These are phyloP conservation scores for Pythium volutum DNA, from an alignment of 352 stramenopile species.

Conservation along the genomic window DNA sequence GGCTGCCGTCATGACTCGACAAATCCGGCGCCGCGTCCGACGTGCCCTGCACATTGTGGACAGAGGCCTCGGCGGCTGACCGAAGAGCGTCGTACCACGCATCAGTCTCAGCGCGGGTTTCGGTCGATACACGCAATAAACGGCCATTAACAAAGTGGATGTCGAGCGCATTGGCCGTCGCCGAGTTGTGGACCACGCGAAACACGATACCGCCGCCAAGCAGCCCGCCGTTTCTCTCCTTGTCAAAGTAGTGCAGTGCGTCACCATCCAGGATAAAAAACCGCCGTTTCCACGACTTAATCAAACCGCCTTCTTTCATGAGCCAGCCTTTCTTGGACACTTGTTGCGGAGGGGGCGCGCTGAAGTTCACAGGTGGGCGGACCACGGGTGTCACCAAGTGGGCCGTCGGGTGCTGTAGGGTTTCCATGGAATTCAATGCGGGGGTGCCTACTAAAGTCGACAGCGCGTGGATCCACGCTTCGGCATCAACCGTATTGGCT, in stretches of 20 bases:
- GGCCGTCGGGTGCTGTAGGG: neutral
- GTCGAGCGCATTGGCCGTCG: constrained; percentile 33
- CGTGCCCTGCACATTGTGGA: constrained; percentile 3
- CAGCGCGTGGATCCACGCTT: constrained; percentile 56
- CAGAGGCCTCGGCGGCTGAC: constrained; percentile 3
- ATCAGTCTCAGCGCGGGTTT: constrained; percentile 42
- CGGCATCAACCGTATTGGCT: constrained; percentile 38
- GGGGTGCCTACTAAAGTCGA: constrained; percentile 19
- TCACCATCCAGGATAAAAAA: constrained; percentile 62
- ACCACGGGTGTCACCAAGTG: constrained; percentile 8
- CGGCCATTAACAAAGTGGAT: constrained; percentile 48
- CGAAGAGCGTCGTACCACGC: constrained; percentile 48
- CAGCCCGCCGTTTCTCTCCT: constrained; percentile 31
- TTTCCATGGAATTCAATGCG: neutral
- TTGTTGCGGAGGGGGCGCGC: neutral
- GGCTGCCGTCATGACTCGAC: neutral
- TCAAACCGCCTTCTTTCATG: constrained; percentile 44
- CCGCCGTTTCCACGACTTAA: constrained; percentile 59
- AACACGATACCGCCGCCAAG: constrained; percentile 43
- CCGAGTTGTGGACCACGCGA: constrained; percentile 37
- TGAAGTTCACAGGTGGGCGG: constrained; percentile 10
- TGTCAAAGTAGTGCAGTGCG: constrained; percentile 51
- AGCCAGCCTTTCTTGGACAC: constrained; percentile 54
- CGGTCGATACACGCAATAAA: constrained; percentile 42
- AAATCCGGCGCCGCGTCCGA: neutral